Percentiles rank a stretch among this genome's conserved stretches.
Evolutionary conservation across 208 protist genomes (phyloP).

Genomic region (Angomonas ambiguus): DNA sequence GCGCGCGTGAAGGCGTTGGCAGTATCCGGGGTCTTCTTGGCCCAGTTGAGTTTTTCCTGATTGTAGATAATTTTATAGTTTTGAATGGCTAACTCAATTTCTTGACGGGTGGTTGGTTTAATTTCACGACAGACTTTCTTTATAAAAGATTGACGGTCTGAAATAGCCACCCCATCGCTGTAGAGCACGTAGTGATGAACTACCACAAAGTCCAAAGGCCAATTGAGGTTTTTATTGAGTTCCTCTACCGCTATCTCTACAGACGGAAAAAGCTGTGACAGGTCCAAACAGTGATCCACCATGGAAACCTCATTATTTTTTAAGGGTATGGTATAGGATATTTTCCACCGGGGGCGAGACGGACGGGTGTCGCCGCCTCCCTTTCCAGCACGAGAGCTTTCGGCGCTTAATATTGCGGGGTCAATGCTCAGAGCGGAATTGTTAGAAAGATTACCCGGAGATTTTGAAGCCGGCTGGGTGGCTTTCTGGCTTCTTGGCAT

Average conservation of each 20-base stretch:
- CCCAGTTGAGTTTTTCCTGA: background rate
- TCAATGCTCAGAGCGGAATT: constrained; percentile 21
- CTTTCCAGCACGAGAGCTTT: constrained; percentile 37
- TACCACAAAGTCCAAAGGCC: constrained; percentile 79
- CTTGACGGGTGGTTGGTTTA: constrained; percentile 10
- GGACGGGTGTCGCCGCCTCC: constrained; percentile 17
- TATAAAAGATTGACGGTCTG: background rate
- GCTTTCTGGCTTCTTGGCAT: constrained; percentile 80
- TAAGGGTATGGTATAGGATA: constrained; percentile 42
- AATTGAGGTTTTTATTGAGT: constrained; percentile 64
- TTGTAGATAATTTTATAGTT: background rate
- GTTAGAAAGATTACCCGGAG: constrained; percentile 23
- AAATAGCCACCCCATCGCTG: constrained; percentile 37
- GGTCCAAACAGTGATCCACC: constrained; percentile 53
- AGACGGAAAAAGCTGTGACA: constrained; percentile 53
- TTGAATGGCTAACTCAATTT: constrained; percentile 30
- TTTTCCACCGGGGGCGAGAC: constrained; percentile 39
- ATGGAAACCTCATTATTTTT: constrained; percentile 70
- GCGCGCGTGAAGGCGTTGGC: constrained; percentile 19
- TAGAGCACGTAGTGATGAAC: constrained; percentile 69
- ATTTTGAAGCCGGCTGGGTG: constrained; percentile 31
- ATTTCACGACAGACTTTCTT: background rate
- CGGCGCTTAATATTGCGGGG: constrained; percentile 72
- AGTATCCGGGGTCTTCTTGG: constrained; percentile 12
- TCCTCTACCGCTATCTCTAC: constrained; percentile 53